Base-by-base conservation (phyloP, 176 grass and related monocot genomes). In the Microstegium vimineum region DNA sequence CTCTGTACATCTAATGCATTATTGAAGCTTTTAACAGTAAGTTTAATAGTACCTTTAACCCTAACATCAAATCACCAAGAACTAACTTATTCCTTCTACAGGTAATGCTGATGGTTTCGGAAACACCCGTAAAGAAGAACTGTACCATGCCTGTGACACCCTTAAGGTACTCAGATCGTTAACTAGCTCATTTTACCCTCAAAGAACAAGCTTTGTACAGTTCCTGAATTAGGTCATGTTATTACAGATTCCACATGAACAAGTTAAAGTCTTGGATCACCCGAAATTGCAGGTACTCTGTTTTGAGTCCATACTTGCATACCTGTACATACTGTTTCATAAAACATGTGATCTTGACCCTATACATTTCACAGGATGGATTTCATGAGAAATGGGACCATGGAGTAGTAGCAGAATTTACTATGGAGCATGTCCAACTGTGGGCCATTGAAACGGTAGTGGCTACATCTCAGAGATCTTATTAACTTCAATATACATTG, bases 101-200 rank as follows among this genome's bases (percentile, higher is more conserved):
- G 95, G 95, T 41, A 88, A 98, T 83, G 95, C 89, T 33, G 92
- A 98, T 88, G 95, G 95, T 78, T 60, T 93, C n/a, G 95, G 95
- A 82, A 82, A 86, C 87, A 86, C 16, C 74, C 90, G 95, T 46
- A 86, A 80, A 64, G 86, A 93, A 71, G 95, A 98, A 81, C 22
- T 98, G 30, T 93, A 91, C 42, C 51, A 23, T 40, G 95, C 92
- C 3, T 93, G 92, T 76, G 52, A 59, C 28, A 67, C 87, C 76
- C 57, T 93, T 77, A 91, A 93, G 83, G 95, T 98, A 77, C 25
- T 38, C 15, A 31, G 8, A 49, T 71, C 34, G 8, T 71, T 16
- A 20, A 27, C 43, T 62, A 16, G 25, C 71, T 40, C 43, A 74
- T 38, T 18, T 34, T 86, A 62, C 17, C n/a, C 76, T 46, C 52